Evolutionary conservation across 1,284 basidiomycete species (phyloP).

Genomic region (Trichosporon sp.): DNA sequence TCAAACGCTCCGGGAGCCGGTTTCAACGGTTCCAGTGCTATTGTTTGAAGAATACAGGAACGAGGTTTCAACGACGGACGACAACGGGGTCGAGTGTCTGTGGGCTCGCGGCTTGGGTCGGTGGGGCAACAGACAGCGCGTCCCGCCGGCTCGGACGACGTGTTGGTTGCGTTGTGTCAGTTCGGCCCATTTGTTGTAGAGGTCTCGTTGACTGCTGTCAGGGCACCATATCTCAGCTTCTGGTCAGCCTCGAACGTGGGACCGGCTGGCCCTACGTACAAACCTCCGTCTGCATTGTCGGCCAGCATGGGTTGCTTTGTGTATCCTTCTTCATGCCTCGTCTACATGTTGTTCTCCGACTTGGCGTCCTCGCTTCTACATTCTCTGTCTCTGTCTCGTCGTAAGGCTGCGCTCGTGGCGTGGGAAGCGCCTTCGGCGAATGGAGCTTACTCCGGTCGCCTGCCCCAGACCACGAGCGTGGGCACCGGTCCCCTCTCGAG

Average conservation of each 20-base stretch:
- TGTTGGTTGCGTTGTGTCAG: neutral
- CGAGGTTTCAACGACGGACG: neutral
- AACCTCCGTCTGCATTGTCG: neutral
- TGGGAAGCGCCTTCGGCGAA: neutral
- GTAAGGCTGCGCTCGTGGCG: neutral
- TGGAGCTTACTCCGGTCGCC: conserved; percentile 16
- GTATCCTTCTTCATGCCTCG: neutral
- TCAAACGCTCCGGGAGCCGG: neutral
- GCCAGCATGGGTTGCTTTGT: neutral
- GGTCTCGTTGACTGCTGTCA: no score
- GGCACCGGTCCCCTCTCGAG: conserved; percentile 7
- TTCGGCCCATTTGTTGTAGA: neutral
- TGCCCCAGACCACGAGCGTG: conserved; percentile 27
- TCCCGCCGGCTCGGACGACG: no score
- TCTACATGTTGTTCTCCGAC: neutral
- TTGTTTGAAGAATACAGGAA: neutral
- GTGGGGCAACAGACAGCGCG: no score
- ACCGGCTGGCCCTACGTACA: neutral
- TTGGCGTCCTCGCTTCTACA: neutral
- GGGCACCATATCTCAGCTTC: neutral
- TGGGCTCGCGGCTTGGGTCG: neutral
- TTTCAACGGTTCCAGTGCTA: neutral
- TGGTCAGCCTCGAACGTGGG: neutral
- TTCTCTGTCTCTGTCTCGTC: neutral
- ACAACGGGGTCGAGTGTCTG: neutral